Evolutionary conservation across 1,284 basidiomycete species (phyloP).

Genomic region (Clitocybe nebularis): DNA sequence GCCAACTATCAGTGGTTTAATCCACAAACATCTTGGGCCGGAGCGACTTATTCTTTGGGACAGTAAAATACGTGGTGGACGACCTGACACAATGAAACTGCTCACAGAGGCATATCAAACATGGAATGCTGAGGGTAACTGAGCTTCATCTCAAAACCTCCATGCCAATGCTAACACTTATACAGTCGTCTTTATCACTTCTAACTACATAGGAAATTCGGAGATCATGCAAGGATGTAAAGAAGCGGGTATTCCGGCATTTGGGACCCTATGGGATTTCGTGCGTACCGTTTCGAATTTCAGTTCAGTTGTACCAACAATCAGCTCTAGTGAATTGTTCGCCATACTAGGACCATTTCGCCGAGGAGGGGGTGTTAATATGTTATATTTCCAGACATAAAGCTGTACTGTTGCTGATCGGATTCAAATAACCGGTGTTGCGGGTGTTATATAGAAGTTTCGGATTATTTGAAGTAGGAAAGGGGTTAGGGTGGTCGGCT

Average conservation of each 20-base stretch:
- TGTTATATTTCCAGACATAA: too few species aligned
- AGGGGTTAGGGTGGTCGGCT: too few species aligned
- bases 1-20: constrained; percentile 66
- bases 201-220: constrained; percentile 67
- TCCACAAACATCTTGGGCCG: constrained; percentile 61
- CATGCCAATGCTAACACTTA: constrained; percentile 1
- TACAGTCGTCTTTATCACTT: constrained; percentile 73
- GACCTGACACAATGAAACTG: constrained; percentile 75
- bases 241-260: constrained; percentile 64
- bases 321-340: too few species aligned
- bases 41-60: constrained; percentile 73
- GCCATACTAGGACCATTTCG: too few species aligned
- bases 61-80: constrained; percentile 61
- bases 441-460: too few species aligned
- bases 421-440: too few species aligned
- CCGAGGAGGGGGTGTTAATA: too few species aligned
- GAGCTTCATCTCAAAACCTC: neutral
- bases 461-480: too few species aligned
- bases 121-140: constrained; percentile 67
- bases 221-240: constrained; percentile 80
- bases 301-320: too few species aligned
- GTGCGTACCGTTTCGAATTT: neutral
- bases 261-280: constrained; percentile 28
- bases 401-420: too few species aligned
- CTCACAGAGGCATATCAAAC: constrained; percentile 60